phyloP scores from a whole-genome alignment of 106 monocot genomes.

The Phalaenopsis equestris region DNA sequence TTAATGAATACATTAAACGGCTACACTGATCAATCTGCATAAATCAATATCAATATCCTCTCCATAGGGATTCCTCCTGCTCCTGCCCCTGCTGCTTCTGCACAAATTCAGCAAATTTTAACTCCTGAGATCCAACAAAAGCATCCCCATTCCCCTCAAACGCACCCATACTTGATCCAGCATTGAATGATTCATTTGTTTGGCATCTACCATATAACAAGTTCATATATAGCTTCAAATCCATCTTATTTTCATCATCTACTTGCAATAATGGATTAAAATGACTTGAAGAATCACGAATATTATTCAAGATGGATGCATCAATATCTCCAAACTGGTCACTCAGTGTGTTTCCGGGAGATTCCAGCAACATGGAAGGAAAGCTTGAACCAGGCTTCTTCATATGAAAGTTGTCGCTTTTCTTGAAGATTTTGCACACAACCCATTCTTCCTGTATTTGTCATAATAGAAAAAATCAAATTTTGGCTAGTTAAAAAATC shows the following conservation, averaged over 20 bases:
- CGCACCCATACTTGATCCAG: conserved; percentile 14
- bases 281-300: conserved; percentile 11
- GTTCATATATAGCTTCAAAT: conserved; percentile 24
- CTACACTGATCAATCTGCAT: too few species aligned
- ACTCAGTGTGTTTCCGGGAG: background rate
- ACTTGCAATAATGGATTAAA: conserved; percentile 4
- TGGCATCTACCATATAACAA: conserved; percentile 20
- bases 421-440: conserved; percentile 65
- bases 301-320: conserved; percentile 19
- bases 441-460: conserved; percentile 59
- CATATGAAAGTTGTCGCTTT: conserved; percentile 17
- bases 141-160: conserved; percentile 8
- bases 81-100: conserved; percentile 17
- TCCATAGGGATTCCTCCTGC: conserved; percentile 14
- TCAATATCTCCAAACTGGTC: conserved; percentile 20
- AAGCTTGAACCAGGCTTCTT: background rate
- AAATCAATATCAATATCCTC: conserved; percentile 10
- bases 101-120: conserved; percentile 2
- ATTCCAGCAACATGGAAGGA: conserved; percentile 11
- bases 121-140: conserved; percentile 2
- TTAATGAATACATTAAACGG: too few species aligned
- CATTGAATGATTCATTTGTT: background rate
- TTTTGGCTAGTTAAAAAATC: too few species aligned
- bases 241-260: conserved; percentile 12
- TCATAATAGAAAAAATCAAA: background rate